Percentiles rank a stretch among this genome's conserved stretches.
Evolutionary conservation across 768 basidiomycete genomes (phyloP).

Genomic region (Boletus reticuloceps): DNA sequence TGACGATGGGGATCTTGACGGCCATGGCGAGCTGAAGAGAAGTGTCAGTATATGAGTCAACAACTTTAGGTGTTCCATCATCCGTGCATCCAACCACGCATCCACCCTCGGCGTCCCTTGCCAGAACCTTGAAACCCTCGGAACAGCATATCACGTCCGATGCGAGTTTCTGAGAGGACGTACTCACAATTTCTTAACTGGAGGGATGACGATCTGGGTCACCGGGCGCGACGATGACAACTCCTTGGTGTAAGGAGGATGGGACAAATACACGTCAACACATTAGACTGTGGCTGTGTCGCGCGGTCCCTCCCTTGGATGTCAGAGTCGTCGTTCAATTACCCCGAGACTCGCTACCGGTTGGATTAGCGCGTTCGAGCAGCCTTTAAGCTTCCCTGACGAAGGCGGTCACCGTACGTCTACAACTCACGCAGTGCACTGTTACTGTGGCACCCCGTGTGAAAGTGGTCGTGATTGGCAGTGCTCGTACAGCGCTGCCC

Average conservation of each 20-base stretch:
- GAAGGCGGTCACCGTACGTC: neutral
- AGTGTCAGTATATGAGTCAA: constrained; percentile 14
- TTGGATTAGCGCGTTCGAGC: neutral
- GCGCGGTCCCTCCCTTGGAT: neutral
- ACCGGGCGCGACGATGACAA: constrained; percentile 1
- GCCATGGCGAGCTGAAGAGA: constrained; percentile 39
- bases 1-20: constrained; percentile 71
- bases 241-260: neutral
- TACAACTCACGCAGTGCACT: neutral
- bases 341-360: neutral
- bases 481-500: neutral
- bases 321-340: neutral
- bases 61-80: constrained; percentile 10
- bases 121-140: neutral
- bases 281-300: constrained; percentile 19
- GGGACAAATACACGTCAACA: constrained; percentile 27
- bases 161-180: neutral
- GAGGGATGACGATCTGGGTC: constrained; percentile 39
- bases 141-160: neutral
- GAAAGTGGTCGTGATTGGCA: constrained; percentile 10
- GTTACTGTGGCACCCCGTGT: constrained; percentile 8
- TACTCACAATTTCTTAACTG: constrained; percentile 57
- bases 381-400: neutral
- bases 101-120: constrained; percentile 16
- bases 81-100: constrained; percentile 21